Evolutionary conservation across 495 filamentous ascomycete species (phyloP).

Genomic region (Endocarpon pusillum): DNA sequence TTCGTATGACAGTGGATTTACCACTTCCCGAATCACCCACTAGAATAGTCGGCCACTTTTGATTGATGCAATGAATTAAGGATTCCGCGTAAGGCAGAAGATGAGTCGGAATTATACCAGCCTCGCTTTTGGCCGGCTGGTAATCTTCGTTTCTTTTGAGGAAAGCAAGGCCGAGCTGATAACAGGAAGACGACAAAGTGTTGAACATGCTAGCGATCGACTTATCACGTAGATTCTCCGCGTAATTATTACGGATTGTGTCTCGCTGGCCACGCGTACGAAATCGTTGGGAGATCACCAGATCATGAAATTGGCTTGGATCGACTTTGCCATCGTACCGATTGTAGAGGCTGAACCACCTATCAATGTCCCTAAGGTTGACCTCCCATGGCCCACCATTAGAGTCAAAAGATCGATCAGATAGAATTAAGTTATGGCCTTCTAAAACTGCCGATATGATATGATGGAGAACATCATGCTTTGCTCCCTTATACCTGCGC

Average conservation of each 20-base stretch:
- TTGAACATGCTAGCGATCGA: conserved; percentile 30
- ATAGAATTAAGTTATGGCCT: conserved; percentile 47
- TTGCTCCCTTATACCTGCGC: conserved; percentile 44
- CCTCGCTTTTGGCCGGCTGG: conserved; percentile 35
- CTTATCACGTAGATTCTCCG: not conserved
- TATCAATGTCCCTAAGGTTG: conserved; percentile 79
- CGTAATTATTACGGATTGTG: too few relatives aligned
- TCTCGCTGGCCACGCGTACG: conserved; percentile 48
- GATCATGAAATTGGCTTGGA: conserved; percentile 55
- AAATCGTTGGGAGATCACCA: conserved; percentile 83
- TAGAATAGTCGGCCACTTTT: conserved; percentile 75
- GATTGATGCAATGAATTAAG: conserved; percentile 67
- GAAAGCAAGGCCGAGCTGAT: conserved; percentile 68
- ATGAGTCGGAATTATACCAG: conserved; percentile 37
- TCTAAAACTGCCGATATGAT: conserved; percentile 69
- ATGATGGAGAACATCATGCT: conserved; percentile 43
- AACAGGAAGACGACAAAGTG: conserved; percentile 45
- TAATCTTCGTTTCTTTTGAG: conserved; percentile 40
- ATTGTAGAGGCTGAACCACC: conserved; percentile 66
- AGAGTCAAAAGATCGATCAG: conserved; percentile 49
- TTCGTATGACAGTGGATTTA: conserved; percentile 61
- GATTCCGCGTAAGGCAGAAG: conserved; percentile 61
- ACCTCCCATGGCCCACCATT: conserved; percentile 92
- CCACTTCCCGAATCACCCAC: conserved; percentile 75
- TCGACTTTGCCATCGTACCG: conserved; percentile 28